Percentiles rank a stretch among this genome's conserved stretches.
phyloP scores from a whole-genome alignment of 2,329 filamentous ascomycete genomes.

The Monosporascus sp. region DNA sequence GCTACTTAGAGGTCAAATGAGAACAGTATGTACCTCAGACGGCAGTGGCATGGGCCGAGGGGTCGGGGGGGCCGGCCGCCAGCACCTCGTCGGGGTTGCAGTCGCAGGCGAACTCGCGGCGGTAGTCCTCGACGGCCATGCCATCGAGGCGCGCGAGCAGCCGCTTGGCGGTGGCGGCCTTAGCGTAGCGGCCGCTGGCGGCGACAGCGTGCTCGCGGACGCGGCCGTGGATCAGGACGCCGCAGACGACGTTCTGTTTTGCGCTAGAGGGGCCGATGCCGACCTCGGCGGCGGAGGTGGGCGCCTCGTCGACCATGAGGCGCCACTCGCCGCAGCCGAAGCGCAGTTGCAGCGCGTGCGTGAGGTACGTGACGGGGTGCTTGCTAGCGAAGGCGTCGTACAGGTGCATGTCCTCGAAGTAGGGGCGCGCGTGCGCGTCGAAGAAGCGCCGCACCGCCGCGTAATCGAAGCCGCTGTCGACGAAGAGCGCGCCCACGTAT shows the following conservation, averaged over 20 bases:
- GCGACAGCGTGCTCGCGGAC: slow-evolving; percentile 59
- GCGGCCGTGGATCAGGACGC: slow-evolving; percentile 68
- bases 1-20: too few relatives aligned
- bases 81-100: slow-evolving; percentile 39
- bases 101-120: slow-evolving; percentile 54
- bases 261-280: slow-evolving; percentile 31
- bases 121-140: slow-evolving; percentile 52
- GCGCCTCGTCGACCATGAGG: slow-evolving; percentile 46
- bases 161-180: slow-evolving; percentile 58
- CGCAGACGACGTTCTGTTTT: slow-evolving; percentile 57
- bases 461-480: slow-evolving; percentile 81
- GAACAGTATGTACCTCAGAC: slow-evolving; percentile 1
- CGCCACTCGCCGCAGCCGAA: slow-evolving; percentile 61
- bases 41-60: slow-evolving; percentile 11
- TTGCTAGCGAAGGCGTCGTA: slow-evolving; percentile 85
- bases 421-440: slow-evolving; percentile 64
- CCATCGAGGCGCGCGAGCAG: slow-evolving; percentile 45
- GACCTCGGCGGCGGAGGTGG: slow-evolving; percentile 21
- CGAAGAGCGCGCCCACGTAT: slow-evolving; percentile 83
- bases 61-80: slow-evolving; percentile 1
- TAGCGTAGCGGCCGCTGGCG: slow-evolving; percentile 67
- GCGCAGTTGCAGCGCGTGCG: slow-evolving; percentile 56
- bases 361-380: slow-evolving; percentile 74
- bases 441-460: slow-evolving; percentile 72
- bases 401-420: slow-evolving; percentile 78